Base-by-base conservation (phyloP, 2,329 filamentous ascomycete species). In the Botrytis fabae region DNA sequence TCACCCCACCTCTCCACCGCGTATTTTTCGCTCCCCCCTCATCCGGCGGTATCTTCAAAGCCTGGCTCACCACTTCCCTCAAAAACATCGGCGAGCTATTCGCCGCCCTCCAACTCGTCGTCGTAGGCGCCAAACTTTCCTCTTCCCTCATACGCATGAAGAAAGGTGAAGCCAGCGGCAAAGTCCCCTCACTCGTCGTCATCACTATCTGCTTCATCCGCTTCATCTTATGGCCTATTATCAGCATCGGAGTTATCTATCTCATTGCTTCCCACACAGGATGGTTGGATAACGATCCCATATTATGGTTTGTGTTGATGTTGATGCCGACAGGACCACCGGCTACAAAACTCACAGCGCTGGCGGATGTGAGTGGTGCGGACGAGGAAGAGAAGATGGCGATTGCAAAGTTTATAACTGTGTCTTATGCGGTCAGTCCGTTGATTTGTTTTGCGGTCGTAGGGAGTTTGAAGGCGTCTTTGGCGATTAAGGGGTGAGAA, bases 41-140 rank as follows among this genome's bases (percentile, higher is more conserved):
- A 16, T 82, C 90, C 9, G 90, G 90, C 16, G 90, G 91, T 1
- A 87, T 90, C 72, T 86, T 92, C 77, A 89, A 87, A 35, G 90
- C 90, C 0, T 92, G 90, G 90, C 81, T 92, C 59, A 92, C 90
- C 0, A 83, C 85, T 0, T 86, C 87, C 0, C 81, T 92, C 32
- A 85, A 88, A 76, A 91, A 89, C 73, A 84, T 92, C 35, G 90
- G 90, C 5, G 84, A 85, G 0, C 83, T 92, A 1, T 92, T 92
- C 78, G 89, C 90, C 0, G 85, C 88, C 0, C 81, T 91, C 38
- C 91, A 91, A 59, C 87, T 92, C 25, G 85, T 92, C 35, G 85
- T 92, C 0, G 89, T 91, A 0, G 90, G 91, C 1, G 87, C 90
- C 28, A 90, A 90, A 75, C 84, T 92, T 0, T 88, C 86, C 73